Conservation (phyloP, 371 early-diverging fungal genomes). For the Funneliformis caledonium region DNA sequence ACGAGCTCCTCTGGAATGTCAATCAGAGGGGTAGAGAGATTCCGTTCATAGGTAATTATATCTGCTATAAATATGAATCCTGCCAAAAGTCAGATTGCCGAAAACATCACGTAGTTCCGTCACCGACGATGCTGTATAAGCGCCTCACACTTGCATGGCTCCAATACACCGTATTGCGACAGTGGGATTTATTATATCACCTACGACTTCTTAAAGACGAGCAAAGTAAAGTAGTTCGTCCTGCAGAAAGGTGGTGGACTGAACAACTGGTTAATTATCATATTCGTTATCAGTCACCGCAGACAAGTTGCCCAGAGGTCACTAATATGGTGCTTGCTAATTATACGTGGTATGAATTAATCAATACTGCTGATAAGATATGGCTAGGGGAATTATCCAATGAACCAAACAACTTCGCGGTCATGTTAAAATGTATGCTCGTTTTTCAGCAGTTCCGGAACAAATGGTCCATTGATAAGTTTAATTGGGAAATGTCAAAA, state of each 20-base stretch:
- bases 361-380: background rate
- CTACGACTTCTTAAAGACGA: background rate
- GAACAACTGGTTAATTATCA: background rate
- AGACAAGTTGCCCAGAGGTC: conserved; percentile 32
- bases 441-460: conserved; percentile 1
- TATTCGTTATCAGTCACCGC: conserved; percentile 29
- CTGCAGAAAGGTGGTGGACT: background rate
- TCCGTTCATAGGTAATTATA: conserved; percentile 2
- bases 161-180: background rate
- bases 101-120: conserved; percentile 15
- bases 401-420: background rate
- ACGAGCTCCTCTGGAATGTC: background rate
- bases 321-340: conserved; percentile 2
- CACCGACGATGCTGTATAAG: background rate
- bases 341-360: background rate
- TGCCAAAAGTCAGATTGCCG: conserved; percentile 6
- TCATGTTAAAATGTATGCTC: conserved; percentile 24
- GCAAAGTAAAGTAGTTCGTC: background rate
- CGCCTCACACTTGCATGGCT: background rate
- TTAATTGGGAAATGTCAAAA: conserved; percentile 5
- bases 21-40: background rate
- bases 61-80: background rate
- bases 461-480: background rate
- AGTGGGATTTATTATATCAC: background rate
- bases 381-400: background rate